Base-by-base conservation (phyloP, 2,329 filamentous ascomycete genomes). In the Alternaria arbusti region DNA sequence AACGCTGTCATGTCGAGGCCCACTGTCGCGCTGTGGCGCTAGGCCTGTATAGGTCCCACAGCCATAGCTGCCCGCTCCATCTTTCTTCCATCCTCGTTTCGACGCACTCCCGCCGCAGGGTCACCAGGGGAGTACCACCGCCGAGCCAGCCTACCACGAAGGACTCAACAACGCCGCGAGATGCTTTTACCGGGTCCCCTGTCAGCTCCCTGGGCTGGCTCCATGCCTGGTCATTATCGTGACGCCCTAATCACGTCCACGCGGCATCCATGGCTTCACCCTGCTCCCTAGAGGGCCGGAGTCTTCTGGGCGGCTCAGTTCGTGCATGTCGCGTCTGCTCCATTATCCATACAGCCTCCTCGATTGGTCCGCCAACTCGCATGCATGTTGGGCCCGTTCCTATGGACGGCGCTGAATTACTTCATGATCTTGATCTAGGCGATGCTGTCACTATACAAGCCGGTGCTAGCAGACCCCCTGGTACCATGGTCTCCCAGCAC, bases 191-290 rank as follows among this genome's bases (percentile, higher is more conserved):
- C 67, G 54, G 57, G 46, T 54, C 58, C 28, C 61, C 57, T 60
- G 59, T 61, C 51, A 54, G 23, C 49, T 20, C 47, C 55, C 28
- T 50, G 54, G 13, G 57, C 44, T 56, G 28, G 56, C 62, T 59
- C 63, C 55, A 59, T 58, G 64, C 63, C 67, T 67, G 66, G 65
- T 68, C 66, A 66, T 61, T 56, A 59, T 64, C 54, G 63, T 67
- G 58, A 57, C 47, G 57, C 56, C 54, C 59, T 64, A 65, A 69
- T 52, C 54, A 68, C 60, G 67, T 69, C 70, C 70, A 74, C 72
- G 73, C 74, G 69, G 73, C 74, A 67, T 61, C 64, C 67, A 69
- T 65, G 70, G 58, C 66, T 68, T 44, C 61, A 67, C 67, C 56
- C 64, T 62, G 57, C 45, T 55, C 30, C 51, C 62, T 64, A 60